Evolutionary conservation across 768 basidiomycete species (phyloP), one percentile per base, ranked within the genome.

Genomic region (Dacryopinax spathularia): DNA sequence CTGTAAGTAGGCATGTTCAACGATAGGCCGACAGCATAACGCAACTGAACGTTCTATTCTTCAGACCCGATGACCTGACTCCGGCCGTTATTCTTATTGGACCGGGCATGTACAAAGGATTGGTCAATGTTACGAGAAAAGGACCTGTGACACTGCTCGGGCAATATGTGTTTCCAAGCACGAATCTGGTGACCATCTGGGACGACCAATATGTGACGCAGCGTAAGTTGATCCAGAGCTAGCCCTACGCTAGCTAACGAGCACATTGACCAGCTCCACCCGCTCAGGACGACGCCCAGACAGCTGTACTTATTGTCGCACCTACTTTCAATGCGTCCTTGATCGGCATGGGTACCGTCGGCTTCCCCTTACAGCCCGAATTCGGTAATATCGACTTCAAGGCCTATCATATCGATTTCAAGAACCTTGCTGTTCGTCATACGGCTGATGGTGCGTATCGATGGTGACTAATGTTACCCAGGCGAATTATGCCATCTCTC

Each of bases 321-420:
- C 84, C 85, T 10, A 79, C 79, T 0, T 78, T 79, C 69, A 78
- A 79, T 61, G 83, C 79, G 0, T 80, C 82, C 33, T 72, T 84
- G 44, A 84, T 84, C 48, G 83, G 84, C 2, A 79, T 82, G 1
- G 84, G 84, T 1, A 78, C 83, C 1, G 80, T 78, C 6, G 83
- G 83, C 1, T 83, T 83, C 0, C 82, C 79, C 18, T 71, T 76
- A 1, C 78, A 83, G 65, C 76, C 77, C 2, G 69, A 74, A 12
- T 83, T 82, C 61, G 85, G 85, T 0, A 83, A 75, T 64, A 65
- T 70, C 25, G 79, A 87, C 67, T 86, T 86, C 73, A 84, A 75
- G 66, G 81, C 78, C 9, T 85, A 86, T 65, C 86, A 86, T 66
- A 81, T 87, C 65, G 79, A 86, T 69, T 83, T 85, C 63, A 77